Percentiles rank a stretch among this genome's conserved stretches.
Evolutionary conservation across 495 filamentous ascomycete genomes (phyloP).

Genomic region (Penicillium canescens): DNA sequence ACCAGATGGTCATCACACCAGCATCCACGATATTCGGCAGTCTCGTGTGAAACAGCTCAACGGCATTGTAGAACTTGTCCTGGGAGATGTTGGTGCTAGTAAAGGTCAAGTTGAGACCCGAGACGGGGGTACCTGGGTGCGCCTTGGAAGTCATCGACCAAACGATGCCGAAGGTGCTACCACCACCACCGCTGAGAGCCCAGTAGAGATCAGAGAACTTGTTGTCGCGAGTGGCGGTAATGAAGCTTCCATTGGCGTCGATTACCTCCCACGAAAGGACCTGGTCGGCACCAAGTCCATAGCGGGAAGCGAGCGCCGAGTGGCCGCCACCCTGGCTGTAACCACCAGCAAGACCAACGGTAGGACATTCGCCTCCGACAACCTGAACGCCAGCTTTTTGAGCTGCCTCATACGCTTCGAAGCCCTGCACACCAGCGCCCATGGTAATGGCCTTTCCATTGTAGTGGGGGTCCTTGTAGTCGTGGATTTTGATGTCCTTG

Average conservation of each 20-base stretch:
- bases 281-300: conserved; percentile 64
- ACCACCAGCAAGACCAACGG: conserved; percentile 50
- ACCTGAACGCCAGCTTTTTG: conserved; percentile 20
- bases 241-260: conserved; percentile 45
- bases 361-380: conserved; percentile 37
- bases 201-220: conserved; percentile 64
- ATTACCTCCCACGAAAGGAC: conserved; percentile 64
- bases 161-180: conserved; percentile 64
- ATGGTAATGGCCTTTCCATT: conserved; percentile 52
- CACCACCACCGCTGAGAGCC: conserved; percentile 67
- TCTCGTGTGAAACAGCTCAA: conserved; percentile 37
- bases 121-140: conserved; percentile 37
- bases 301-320: conserved; percentile 47
- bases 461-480: conserved; percentile 40
- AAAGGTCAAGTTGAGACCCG: conserved; percentile 33
- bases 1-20: conserved; percentile 54
- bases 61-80: conserved; percentile 45
- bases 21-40: conserved; percentile 50
- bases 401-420: conserved; percentile 48
- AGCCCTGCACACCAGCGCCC: conserved; percentile 52
- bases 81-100: conserved; percentile 22
- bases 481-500: conserved; percentile 41
- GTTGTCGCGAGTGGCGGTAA: conserved; percentile 52
- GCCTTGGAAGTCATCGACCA: conserved; percentile 52
- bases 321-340: conserved; percentile 65